These are phyloP conservation scores for Aciculosporium take DNA, from an alignment of 2,329 filamentous ascomycete species.

Conservation along the genomic window DNA sequence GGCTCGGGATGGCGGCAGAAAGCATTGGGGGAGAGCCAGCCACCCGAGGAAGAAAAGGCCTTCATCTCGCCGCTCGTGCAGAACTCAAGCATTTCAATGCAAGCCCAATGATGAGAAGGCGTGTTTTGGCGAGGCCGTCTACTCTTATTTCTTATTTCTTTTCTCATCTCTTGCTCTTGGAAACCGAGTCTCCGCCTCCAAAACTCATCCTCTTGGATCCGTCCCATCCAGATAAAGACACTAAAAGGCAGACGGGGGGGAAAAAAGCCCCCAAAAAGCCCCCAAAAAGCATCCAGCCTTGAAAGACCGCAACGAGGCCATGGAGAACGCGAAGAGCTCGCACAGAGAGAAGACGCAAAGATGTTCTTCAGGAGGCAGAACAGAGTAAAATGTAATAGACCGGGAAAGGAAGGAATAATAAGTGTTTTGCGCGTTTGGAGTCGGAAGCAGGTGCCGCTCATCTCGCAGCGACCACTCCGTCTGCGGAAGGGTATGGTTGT, in stretches of 20 bases:
- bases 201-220: conserved; percentile 35
- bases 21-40: neutral
- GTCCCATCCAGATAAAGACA: conserved; percentile 43
- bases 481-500: neutral
- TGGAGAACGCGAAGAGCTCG: conserved; percentile 49
- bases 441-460: neutral
- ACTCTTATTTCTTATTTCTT: no score
- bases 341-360: conserved; percentile 39
- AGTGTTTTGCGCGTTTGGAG: conserved; percentile 16
- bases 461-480: neutral
- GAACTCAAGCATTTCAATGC: neutral
- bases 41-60: no score
- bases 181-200: neutral
- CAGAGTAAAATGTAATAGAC: conserved; percentile 26
- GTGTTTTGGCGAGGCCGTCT: neutral
- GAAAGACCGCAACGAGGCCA: conserved; percentile 50
- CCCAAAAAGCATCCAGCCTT: conserved; percentile 49
- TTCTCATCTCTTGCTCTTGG: no score
- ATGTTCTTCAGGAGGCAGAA: conserved; percentile 27
- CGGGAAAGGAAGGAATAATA: conserved; percentile 27
- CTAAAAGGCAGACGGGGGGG: conserved; percentile 54
- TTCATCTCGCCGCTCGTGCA: no score
- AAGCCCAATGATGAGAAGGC: neutral
- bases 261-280: conserved; percentile 48
- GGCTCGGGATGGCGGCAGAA: neutral